Percentiles rank a stretch among this genome's conserved stretches.
Evolutionary conservation across 164 flowering plant species (phyloP).

Genomic region (Vitis cinerea): DNA sequence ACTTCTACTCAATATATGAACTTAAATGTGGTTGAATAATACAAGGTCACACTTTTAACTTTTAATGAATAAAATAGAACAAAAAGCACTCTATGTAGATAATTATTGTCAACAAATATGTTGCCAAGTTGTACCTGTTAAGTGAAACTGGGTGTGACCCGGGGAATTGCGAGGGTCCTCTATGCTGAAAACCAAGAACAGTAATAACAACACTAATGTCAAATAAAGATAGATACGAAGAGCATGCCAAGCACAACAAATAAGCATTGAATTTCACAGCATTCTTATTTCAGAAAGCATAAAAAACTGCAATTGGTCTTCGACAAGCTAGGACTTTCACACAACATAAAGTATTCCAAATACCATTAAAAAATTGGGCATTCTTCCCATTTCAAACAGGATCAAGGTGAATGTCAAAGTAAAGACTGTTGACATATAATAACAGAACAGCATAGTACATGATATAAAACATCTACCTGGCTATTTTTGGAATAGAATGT

Average conservation of each 20-base stretch:
- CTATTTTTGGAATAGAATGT: no score
- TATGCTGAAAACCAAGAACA: conserved; percentile 39
- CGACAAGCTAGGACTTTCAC: no score
- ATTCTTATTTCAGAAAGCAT: background rate
- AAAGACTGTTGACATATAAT: background rate
- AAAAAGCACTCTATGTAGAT: background rate
- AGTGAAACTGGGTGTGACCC: conserved; percentile 99
- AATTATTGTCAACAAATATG: background rate
- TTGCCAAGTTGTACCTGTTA: conserved; percentile 53
- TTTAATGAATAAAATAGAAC: background rate
- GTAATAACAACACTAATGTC: background rate
- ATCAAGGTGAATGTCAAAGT: background rate
- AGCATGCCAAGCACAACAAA: background rate
- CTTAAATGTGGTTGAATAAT: background rate
- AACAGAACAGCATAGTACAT: no score
- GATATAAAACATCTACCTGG: no score
- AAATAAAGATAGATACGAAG: background rate
- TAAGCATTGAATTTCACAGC: background rate
- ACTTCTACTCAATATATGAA: background rate
- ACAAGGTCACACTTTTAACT: background rate
- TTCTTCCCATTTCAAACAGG: background rate
- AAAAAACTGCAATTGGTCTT: background rate
- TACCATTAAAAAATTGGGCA: background rate
- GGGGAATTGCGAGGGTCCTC: conserved; percentile 69
- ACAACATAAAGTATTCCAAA: background rate